phyloP scores from a whole-genome alignment of 2,329 filamentous ascomycete genomes.

The Pseudogymnoascus sp. region DNA sequence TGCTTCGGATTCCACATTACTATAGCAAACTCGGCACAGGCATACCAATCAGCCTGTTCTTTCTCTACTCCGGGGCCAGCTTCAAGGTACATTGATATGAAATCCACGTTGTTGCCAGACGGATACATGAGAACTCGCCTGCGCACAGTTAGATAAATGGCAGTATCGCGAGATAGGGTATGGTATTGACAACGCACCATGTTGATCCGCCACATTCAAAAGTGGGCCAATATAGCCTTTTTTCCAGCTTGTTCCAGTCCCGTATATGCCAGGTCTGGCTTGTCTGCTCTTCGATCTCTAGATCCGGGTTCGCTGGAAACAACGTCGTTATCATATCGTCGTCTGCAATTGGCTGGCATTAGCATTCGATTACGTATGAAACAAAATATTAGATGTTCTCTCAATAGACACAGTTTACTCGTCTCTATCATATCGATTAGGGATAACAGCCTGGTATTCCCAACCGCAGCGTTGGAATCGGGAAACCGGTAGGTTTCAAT shows the following conservation, averaged over 20 bases:
- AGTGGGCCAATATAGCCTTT: conserved; percentile 78
- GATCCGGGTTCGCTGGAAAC: conserved; percentile 66
- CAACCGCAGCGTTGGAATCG: too few relatives aligned
- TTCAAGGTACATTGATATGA: conserved; percentile 91
- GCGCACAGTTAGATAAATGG: not conserved
- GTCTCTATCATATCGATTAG: not conserved
- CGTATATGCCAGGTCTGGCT: conserved; percentile 81
- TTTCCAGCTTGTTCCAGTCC: conserved; percentile 69
- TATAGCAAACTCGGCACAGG: conserved; percentile 89
- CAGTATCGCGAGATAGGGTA: not conserved
- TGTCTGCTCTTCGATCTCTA: conserved; percentile 69
- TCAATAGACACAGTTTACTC: not conserved
- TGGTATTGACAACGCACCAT: conserved; percentile 51
- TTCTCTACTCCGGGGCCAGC: conserved; percentile 73
- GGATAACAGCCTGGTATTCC: not conserved
- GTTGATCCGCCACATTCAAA: conserved; percentile 83
- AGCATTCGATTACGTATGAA: not conserved
- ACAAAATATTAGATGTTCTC: not conserved
- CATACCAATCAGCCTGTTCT: conserved; percentile 88
- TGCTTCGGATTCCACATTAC: conserved; percentile 93
- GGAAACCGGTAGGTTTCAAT: not conserved
- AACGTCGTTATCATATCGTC: conserved; percentile 79
- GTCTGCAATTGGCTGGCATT: conserved; percentile 39
- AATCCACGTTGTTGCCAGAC: conserved; percentile 87
- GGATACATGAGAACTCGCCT: conserved; percentile 95